phyloP scores from a whole-genome alignment of 495 filamentous ascomycete genomes.

The Ramalina intermedia region DNA sequence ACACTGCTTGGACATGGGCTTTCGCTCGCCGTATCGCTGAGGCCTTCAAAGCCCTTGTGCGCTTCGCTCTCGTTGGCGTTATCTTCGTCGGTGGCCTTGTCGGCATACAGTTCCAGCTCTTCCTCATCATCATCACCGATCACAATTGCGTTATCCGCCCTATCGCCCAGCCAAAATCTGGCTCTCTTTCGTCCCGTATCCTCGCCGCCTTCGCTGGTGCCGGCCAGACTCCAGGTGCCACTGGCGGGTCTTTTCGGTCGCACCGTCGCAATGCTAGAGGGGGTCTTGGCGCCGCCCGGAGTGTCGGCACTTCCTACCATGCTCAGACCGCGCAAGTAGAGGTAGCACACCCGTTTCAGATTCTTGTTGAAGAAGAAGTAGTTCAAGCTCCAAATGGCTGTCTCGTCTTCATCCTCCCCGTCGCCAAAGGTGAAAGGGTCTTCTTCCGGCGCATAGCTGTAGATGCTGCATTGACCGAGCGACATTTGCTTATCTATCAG shows the following conservation, averaged over 20 bases:
- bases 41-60: slow-evolving; percentile 25
- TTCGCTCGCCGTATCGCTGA: slow-evolving; percentile 23
- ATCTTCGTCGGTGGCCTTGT: slow-evolving; percentile 35
- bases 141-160: slow-evolving; percentile 21
- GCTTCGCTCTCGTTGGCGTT: slow-evolving; percentile 27
- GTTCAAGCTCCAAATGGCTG: slow-evolving; percentile 85
- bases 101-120: slow-evolving; percentile 12
- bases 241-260: slow-evolving; percentile 24
- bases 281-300: slow-evolving; percentile 19
- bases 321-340: slow-evolving; percentile 76
- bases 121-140: slow-evolving; percentile 10
- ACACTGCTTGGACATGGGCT: slow-evolving; percentile 7
- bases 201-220: slow-evolving; percentile 9
- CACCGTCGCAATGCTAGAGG: slow-evolving; percentile 4
- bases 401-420: slow-evolving; percentile 50
- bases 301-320: slow-evolving; percentile 57
- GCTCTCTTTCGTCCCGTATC: slow-evolving; percentile 56
- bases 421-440: slow-evolving; percentile 53
- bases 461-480: slow-evolving; percentile 68
- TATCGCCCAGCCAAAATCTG: slow-evolving; percentile 68
- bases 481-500: slow-evolving; percentile 85
- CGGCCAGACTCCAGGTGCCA: slow-evolving; percentile 26
- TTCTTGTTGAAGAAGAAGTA: slow-evolving; percentile 96
- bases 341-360: slow-evolving; percentile 84
- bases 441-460: slow-evolving; percentile 69